These are phyloP conservation scores for Auxenochlorella protothecoides DNA, from an alignment of 139 green algal genomes.

Conservation along the genomic window DNA sequence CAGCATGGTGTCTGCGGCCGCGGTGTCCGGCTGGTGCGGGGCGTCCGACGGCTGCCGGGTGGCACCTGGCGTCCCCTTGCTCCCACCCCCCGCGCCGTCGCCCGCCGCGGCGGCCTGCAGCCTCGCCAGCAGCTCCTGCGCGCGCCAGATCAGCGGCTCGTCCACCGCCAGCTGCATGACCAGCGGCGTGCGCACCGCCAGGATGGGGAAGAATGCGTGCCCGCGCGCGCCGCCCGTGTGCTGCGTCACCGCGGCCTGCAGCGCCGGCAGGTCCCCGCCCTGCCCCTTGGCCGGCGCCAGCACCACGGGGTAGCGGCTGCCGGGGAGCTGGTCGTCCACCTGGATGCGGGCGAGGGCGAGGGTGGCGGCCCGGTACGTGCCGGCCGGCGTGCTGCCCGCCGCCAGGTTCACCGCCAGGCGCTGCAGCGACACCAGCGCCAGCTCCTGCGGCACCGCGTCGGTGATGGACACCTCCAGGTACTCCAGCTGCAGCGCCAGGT, in stretches of 20 bases:
- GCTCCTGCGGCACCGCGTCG: constrained; percentile 61
- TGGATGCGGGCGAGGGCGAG: constrained; percentile 34
- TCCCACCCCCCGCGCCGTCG: neutral
- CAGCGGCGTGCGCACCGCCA: constrained; percentile 30
- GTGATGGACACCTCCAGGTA: constrained; percentile 61
- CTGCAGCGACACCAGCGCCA: constrained; percentile 40
- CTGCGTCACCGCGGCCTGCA: constrained; percentile 16
- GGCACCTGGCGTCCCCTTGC: neutral
- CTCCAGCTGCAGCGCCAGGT: constrained; percentile 20
- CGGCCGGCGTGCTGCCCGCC: neutral
- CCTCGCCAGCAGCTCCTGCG: constrained; percentile 24
- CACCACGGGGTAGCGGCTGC: constrained; percentile 54
- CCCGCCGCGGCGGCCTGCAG: constrained; percentile 13
- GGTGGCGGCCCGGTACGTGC: constrained; percentile 4
- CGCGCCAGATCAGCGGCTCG: constrained; percentile 54
- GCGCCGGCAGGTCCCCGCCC: constrained; percentile 10
- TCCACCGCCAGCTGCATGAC: constrained; percentile 40
- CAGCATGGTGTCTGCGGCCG: constrained; percentile 36
- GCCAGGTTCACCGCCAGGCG: neutral
- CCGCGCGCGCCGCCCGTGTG: constrained; percentile 30
- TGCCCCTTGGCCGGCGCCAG: constrained; percentile 24
- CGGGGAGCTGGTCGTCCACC: constrained; percentile 65
- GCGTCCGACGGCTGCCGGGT: neutral
- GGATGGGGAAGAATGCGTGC: constrained; percentile 47
- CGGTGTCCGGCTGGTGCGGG: neutral